These are phyloP conservation scores for Tubosaeta sp. DNA, from an alignment of 768 basidiomycete species.

Conservation along the genomic window DNA sequence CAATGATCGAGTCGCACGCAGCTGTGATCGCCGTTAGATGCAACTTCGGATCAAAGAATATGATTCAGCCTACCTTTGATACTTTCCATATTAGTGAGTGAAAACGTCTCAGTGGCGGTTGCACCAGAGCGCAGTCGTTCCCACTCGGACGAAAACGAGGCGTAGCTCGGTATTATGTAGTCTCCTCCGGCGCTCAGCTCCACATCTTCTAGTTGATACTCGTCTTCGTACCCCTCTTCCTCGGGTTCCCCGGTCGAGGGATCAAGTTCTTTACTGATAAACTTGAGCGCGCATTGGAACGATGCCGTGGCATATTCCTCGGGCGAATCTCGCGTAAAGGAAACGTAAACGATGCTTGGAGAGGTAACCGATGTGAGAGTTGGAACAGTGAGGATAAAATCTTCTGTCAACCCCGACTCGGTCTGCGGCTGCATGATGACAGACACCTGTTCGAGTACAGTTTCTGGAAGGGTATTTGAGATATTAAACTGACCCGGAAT, in stretches of 20 bases:
- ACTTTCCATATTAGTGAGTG: conserved; percentile 86
- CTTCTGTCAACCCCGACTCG: conserved; percentile 77
- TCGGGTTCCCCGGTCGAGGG: conserved; percentile 94
- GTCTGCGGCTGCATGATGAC: conserved; percentile 86
- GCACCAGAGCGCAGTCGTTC: conserved; percentile 79
- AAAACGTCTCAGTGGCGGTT: conserved; percentile 87
- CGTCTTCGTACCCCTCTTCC: conserved; percentile 98
- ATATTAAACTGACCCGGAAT: conserved; percentile 76
- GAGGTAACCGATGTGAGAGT: conserved; percentile 65
- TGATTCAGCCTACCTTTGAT: conserved; percentile 70
- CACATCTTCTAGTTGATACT: conserved; percentile 95
- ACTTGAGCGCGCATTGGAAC: conserved; percentile 90
- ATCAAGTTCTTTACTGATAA: conserved; percentile 95
- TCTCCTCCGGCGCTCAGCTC: conserved; percentile 90
- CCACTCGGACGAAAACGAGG: conserved; percentile 92
- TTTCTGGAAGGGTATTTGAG: conserved; percentile 93
- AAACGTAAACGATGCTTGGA: conserved; percentile 88
- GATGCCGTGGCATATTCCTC: conserved; percentile 75
- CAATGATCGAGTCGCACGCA: conserved; percentile 93
- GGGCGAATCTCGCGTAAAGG: conserved; percentile 81
- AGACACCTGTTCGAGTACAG: conserved; percentile 89
- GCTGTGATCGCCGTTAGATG: conserved; percentile 43
- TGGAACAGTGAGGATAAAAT: conserved; percentile 87
- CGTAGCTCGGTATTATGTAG: conserved; percentile 94
- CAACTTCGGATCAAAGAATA: conserved; percentile 6